phyloP scores from a whole-genome alignment of 1,139 yeast genomes.

The Taphrina populina region DNA sequence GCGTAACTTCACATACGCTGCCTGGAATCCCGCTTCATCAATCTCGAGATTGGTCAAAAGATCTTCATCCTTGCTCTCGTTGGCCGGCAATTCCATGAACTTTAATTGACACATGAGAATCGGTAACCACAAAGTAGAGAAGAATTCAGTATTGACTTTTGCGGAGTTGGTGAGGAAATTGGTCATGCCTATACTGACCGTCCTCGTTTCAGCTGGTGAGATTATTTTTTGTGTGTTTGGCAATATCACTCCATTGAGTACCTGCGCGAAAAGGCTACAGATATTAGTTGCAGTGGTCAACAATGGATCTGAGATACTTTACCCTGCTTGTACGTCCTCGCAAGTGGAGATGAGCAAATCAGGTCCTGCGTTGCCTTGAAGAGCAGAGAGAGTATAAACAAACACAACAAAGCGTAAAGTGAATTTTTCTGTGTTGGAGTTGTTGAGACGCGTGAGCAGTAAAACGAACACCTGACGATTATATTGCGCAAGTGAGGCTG shows the following conservation, averaged over 20 bases:
- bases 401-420: slow-evolving; percentile 60
- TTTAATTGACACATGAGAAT: slow-evolving; percentile 50
- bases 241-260: slow-evolving; percentile 62
- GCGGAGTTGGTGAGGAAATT: slow-evolving; percentile 50
- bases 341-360: slow-evolving; percentile 57
- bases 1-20: slow-evolving; percentile 71
- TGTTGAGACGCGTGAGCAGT: slow-evolving; percentile 74
- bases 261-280: slow-evolving; percentile 59
- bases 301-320: slow-evolving; percentile 38
- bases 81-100: slow-evolving; percentile 36
- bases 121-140: slow-evolving; percentile 40
- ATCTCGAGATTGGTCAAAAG: background rate
- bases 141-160: background rate
- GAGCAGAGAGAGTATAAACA: slow-evolving; percentile 62
- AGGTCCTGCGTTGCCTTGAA: slow-evolving; percentile 50
- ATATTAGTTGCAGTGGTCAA: slow-evolving; percentile 46
- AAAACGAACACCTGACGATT: slow-evolving; percentile 72
- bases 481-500: slow-evolving; percentile 54
- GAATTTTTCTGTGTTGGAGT: slow-evolving; percentile 76
- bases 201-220: slow-evolving; percentile 70
- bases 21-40: slow-evolving; percentile 68
- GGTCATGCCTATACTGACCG: slow-evolving; percentile 71
- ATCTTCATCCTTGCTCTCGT: slow-evolving; percentile 29
- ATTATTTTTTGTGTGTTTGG: slow-evolving; percentile 66
- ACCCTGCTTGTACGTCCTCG: slow-evolving; percentile 57